These are phyloP conservation scores for Calocera viscosa DNA, from an alignment of 768 basidiomycete species.

Conservation along the genomic window DNA sequence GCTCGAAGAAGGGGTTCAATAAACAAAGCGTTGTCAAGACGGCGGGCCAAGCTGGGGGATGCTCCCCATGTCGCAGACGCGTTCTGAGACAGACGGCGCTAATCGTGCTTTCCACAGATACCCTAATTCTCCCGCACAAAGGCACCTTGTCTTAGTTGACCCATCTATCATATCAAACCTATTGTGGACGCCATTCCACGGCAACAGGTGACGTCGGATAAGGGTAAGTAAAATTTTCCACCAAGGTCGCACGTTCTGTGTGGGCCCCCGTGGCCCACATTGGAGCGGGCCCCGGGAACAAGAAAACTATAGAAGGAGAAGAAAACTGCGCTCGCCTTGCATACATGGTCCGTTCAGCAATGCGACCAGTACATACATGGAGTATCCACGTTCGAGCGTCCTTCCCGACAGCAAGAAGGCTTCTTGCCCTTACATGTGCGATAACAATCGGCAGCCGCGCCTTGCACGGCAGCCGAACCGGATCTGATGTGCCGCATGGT, in stretches of 20 bases:
- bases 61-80: not conserved
- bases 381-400: not conserved
- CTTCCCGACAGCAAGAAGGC: not conserved
- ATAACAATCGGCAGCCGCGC: conserved; percentile 2
- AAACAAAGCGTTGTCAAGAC: not conserved
- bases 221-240: not conserved
- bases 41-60: not conserved
- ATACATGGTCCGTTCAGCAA: not conserved
- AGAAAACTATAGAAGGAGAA: not conserved
- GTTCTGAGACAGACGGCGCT: conserved; percentile 1
- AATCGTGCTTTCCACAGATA: not conserved
- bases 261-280: not conserved
- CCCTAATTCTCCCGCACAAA: not conserved
- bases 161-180: not conserved
- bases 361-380: not conserved
- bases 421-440: not conserved
- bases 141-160: not conserved
- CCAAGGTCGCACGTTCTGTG: not conserved
- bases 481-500: not conserved
- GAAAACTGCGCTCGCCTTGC: not conserved
- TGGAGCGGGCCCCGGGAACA: not conserved
- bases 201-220: conserved; percentile 7
- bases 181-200: not conserved
- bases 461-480: not conserved
- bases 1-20: not conserved